Evolutionary conservation across 805 yeast species (phyloP).

Genomic region (Metschnikowia anglica): DNA sequence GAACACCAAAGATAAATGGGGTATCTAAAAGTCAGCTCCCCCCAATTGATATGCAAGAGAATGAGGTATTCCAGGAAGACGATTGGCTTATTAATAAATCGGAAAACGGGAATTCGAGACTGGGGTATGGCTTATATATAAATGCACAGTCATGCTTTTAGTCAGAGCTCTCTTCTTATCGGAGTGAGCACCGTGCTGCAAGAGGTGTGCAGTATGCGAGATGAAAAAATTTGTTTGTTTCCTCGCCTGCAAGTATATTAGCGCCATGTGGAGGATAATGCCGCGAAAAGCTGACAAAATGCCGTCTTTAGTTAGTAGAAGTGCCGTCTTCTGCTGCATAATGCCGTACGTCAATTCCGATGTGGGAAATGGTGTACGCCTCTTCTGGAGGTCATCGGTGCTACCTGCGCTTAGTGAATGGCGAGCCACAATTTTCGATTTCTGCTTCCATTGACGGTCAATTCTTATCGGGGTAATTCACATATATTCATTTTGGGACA

Average conservation of each 20-base stretch:
- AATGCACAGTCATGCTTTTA: constrained; percentile 1
- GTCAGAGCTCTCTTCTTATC: constrained; percentile 4
- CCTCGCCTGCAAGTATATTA: constrained; percentile 1
- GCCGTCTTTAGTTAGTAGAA: constrained; percentile 4
- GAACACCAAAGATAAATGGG: not conserved
- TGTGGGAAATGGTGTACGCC: constrained; percentile 1
- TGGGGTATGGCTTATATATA: constrained; percentile 5
- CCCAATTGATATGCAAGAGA: not conserved
- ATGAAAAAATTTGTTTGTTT: not conserved
- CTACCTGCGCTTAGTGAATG: constrained; percentile 11
- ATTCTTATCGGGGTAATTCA: constrained; percentile 4
- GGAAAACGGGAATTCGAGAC: not conserved
- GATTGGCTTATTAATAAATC: not conserved
- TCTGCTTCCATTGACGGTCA: constrained; percentile 7
- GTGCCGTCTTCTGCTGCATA: not conserved
- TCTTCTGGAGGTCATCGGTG: constrained; percentile 1
- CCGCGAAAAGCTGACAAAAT: constrained; percentile 3
- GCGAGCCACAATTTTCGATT: not conserved
- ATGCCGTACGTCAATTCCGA: constrained; percentile 4
- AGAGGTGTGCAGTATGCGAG: constrained; percentile 1
- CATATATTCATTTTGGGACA: not conserved
- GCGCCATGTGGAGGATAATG: not conserved
- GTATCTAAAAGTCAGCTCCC: not conserved
- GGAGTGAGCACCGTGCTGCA: constrained; percentile 1
- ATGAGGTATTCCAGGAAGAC: too few species aligned